Conservation (phyloP, 805 yeast species). For the Zygosaccharomyces pseudorouxii region DNA sequence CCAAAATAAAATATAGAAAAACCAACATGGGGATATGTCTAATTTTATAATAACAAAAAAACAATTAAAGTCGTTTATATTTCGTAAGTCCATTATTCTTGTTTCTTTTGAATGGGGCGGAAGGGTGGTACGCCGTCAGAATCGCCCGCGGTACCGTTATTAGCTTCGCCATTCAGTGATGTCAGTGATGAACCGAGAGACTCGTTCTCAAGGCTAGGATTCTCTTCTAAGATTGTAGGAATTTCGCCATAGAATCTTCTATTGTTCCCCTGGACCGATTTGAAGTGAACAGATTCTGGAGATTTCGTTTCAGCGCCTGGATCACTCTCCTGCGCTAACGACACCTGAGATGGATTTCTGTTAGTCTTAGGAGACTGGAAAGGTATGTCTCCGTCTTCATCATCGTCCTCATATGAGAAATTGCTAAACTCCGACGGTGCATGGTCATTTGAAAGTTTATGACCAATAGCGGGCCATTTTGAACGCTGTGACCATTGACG, state of each 20-base stretch:
- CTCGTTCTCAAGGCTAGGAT: slow-evolving; percentile 23
- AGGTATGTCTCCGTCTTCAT: slow-evolving; percentile 15
- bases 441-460: slow-evolving; percentile 16
- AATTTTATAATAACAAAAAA: not conserved
- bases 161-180: not conserved
- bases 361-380: not conserved
- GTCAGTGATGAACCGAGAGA: slow-evolving; percentile 18
- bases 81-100: not conserved
- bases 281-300: slow-evolving; percentile 31
- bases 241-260: slow-evolving; percentile 27
- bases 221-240: slow-evolving; percentile 33
- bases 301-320: slow-evolving; percentile 7
- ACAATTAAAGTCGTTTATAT: not conserved
- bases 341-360: not conserved
- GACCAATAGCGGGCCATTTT: not conserved
- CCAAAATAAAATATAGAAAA: not conserved
- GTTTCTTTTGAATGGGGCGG: not conserved
- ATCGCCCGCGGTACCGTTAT: not conserved
- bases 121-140: not conserved
- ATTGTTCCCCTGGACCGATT: slow-evolving; percentile 23
- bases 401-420: slow-evolving; percentile 26
- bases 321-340: not conserved
- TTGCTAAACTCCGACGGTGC: slow-evolving; percentile 29
- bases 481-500: slow-evolving; percentile 25
- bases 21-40: not conserved